Evolutionary conservation across 352 stramenopile genomes (phyloP).

Genomic region (Blastocystis sp.): DNA sequence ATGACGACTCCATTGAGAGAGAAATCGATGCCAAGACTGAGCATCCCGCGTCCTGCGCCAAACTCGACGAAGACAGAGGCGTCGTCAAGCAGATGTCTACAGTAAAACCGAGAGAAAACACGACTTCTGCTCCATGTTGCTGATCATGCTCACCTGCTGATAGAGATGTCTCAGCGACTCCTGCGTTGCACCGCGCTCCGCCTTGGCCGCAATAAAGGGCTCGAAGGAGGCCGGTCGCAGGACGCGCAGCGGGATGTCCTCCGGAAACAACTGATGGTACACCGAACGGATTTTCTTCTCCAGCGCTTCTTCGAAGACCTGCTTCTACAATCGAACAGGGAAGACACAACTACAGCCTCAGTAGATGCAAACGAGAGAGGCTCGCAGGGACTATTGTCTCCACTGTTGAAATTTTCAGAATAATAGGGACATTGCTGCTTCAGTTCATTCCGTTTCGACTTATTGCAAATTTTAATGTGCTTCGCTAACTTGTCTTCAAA

Average conservation of each 20-base stretch:
- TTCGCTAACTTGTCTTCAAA: conserved; percentile 46
- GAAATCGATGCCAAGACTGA: conserved; percentile 46
- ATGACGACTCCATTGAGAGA: not conserved
- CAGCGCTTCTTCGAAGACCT: not conserved
- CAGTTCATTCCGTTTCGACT: not conserved
- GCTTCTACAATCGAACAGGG: not conserved
- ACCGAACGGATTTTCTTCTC: conserved; percentile 20
- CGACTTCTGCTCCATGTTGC: conserved; percentile 38
- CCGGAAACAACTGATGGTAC: not conserved
- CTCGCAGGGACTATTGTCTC: not conserved
- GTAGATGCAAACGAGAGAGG: not conserved
- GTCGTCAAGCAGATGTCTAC: not conserved
- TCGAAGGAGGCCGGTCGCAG: conserved; percentile 12
- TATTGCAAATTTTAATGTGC: conserved; percentile 58
- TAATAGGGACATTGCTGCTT: not conserved
- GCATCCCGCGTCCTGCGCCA: conserved; percentile 48
- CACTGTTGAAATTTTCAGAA: not conserved
- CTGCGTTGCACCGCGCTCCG: conserved; percentile 7
- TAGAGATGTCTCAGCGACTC: conserved; percentile 46
- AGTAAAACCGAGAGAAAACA: not conserved
- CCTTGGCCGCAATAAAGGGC: conserved; percentile 36
- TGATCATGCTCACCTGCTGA: conserved; percentile 57
- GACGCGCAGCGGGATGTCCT: not conserved
- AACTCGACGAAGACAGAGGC: conserved; percentile 35
- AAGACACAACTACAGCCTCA: not conserved